phyloP scores from a whole-genome alignment of 2,329 filamentous ascomycete species.

The Cordyceps cicadae region DNA sequence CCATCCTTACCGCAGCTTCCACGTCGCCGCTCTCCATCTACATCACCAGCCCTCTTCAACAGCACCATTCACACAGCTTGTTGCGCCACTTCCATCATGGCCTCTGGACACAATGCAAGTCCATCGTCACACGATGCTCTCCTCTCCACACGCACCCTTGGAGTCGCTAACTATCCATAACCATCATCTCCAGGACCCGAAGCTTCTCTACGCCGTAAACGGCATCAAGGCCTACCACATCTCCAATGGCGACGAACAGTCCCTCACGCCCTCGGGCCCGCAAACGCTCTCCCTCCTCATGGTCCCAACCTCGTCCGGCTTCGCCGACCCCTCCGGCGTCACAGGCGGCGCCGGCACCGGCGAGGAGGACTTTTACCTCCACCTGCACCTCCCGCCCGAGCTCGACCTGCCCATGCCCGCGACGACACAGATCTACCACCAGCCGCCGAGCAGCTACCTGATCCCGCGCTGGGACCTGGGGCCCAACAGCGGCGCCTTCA shows the following conservation, averaged over 20 bases:
- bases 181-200: constrained; percentile 43
- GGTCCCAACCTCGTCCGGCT: constrained; percentile 82
- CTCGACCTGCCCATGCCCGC: constrained; percentile 88
- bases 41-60: background rate
- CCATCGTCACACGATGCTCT: background rate
- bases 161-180: background rate
- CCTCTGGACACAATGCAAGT: constrained; percentile 37
- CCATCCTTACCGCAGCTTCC: background rate
- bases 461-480: constrained; percentile 94
- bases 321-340: constrained; percentile 45
- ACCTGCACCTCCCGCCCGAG: constrained; percentile 89
- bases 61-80: background rate
- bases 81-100: constrained; percentile 24
- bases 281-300: constrained; percentile 91
- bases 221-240: constrained; percentile 90
- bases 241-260: constrained; percentile 74
- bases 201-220: constrained; percentile 62
- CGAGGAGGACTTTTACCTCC: constrained; percentile 93
- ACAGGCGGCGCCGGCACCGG: constrained; percentile 34
- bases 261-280: constrained; percentile 74
- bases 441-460: constrained; percentile 84
- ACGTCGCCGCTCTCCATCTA: background rate
- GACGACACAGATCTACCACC: constrained; percentile 94
- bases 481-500: constrained; percentile 81
- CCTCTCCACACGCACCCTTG: background rate